Evolutionary conservation across 2,329 filamentous ascomycete genomes (phyloP).

Genomic region (Botrytis paeoniae): DNA sequence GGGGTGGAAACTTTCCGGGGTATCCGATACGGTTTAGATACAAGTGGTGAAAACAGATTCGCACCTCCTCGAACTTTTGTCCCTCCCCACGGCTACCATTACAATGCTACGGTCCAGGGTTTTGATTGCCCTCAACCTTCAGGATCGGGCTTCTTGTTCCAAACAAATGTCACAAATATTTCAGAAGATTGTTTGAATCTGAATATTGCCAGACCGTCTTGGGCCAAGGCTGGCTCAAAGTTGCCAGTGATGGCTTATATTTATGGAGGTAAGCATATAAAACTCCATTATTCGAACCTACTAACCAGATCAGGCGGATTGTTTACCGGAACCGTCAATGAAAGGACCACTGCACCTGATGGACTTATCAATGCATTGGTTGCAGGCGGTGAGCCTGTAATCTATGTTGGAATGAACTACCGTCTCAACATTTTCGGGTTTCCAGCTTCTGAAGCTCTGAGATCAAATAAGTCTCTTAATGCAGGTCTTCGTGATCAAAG

Average conservation of each 20-base stretch:
- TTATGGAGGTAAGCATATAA: slow-evolving; percentile 55
- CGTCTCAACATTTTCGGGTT: slow-evolving; percentile 57
- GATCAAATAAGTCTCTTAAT: slow-evolving; percentile 23
- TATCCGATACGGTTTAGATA: slow-evolving; percentile 49
- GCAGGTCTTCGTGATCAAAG: slow-evolving; percentile 39
- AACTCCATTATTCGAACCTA: slow-evolving; percentile 20
- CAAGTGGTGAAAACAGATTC: slow-evolving; percentile 46
- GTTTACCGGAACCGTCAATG: slow-evolving; percentile 23
- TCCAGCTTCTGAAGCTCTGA: slow-evolving; percentile 54
- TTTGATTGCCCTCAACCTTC: slow-evolving; percentile 46
- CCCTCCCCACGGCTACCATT: slow-evolving; percentile 36
- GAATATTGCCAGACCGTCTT: slow-evolving; percentile 54
- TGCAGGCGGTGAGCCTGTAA: slow-evolving; percentile 46
- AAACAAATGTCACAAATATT: slow-evolving; percentile 41
- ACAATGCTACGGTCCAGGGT: slow-evolving; percentile 43
- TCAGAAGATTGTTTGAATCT: slow-evolving; percentile 62
- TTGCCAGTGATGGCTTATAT: slow-evolving; percentile 68
- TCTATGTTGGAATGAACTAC: slow-evolving; percentile 60
- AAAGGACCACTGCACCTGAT: slow-evolving; percentile 40
- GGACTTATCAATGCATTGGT: slow-evolving; percentile 47
- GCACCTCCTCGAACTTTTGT: slow-evolving; percentile 42
- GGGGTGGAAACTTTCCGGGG: slow-evolving; percentile 47
- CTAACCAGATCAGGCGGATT: slow-evolving; percentile 21
- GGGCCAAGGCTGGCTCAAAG: slow-evolving; percentile 50
- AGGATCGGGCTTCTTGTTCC: slow-evolving; percentile 37